These are phyloP conservation scores for Euphorbia schlechtendalii DNA, from an alignment of 441 rosid species.

Conservation along the genomic window DNA sequence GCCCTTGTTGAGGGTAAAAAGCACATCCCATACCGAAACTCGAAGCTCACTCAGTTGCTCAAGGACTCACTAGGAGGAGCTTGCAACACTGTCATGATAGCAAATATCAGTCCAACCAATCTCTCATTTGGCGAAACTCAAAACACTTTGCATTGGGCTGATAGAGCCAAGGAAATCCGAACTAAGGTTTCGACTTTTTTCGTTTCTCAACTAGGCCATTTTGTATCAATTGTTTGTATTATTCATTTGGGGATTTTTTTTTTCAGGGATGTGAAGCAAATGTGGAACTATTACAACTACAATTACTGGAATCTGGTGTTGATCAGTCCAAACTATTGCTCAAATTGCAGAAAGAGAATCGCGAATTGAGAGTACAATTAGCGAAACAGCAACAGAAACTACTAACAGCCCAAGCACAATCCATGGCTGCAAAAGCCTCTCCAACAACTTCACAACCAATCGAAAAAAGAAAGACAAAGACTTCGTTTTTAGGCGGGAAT, in stretches of 20 bases:
- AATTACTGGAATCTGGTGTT: slow-evolving; percentile 40
- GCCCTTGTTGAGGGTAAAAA: slow-evolving; percentile 95
- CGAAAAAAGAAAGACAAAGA: slow-evolving; percentile 51
- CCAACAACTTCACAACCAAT: slow-evolving; percentile 45
- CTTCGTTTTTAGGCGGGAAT: slow-evolving; percentile 56
- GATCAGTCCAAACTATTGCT: slow-evolving; percentile 64
- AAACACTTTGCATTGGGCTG: slow-evolving; percentile 95
- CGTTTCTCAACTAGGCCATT: background rate
- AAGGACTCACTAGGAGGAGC: slow-evolving; percentile 89
- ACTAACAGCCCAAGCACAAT: slow-evolving; percentile 58
- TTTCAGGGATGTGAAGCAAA: slow-evolving; percentile 51
- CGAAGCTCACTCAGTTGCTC: slow-evolving; percentile 91
- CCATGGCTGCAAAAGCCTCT: slow-evolving; percentile 57
- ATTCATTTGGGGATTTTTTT: slow-evolving; percentile 3
- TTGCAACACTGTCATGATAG: slow-evolving; percentile 92
- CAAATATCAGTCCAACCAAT: slow-evolving; percentile 88
- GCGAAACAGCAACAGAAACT: slow-evolving; percentile 76
- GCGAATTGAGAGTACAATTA: slow-evolving; percentile 66
- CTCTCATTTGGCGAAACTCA: slow-evolving; percentile 86
- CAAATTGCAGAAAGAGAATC: slow-evolving; percentile 80
- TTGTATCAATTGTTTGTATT: no score
- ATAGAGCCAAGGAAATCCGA: slow-evolving; percentile 83
- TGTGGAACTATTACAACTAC: slow-evolving; percentile 38
- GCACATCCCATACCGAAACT: slow-evolving; percentile 87
- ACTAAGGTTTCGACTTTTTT: slow-evolving; percentile 38